Conservation (phyloP, 2,329 filamentous ascomycete species). For the Pestalotiopsis fici region DNA sequence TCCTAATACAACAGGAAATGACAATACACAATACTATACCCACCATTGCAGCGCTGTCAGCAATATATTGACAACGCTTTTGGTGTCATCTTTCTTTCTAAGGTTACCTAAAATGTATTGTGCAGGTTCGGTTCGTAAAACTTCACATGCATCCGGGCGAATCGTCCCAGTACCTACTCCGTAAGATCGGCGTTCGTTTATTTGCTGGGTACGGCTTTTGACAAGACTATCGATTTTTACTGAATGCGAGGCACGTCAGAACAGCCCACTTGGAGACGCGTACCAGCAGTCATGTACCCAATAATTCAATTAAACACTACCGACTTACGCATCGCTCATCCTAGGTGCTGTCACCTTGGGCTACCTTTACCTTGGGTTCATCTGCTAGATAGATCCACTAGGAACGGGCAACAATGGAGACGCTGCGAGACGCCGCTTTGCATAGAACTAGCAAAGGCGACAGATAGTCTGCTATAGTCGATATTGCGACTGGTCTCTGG, state of each 20-base stretch:
- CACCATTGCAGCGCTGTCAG: no score
- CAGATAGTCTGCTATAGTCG: constrained; percentile 4
- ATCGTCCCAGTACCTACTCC: not conserved
- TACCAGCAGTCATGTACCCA: not conserved
- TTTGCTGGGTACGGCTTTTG: not conserved
- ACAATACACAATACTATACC: no score
- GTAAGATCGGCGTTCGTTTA: not conserved
- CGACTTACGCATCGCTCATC: not conserved
- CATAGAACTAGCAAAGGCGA: not conserved
- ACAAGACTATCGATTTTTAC: not conserved
- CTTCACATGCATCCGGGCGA: not conserved
- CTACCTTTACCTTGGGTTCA: not conserved
- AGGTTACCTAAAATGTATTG: no score
- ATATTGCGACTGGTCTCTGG: not conserved
- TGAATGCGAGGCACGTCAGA: not conserved
- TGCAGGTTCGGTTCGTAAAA: not conserved
- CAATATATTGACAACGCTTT: not conserved
- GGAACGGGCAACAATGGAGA: constrained; percentile 1
- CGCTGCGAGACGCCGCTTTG: not conserved
- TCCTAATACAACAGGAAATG: no score
- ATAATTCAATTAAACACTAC: not conserved
- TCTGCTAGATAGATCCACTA: not conserved
- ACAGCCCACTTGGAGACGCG: constrained; percentile 2
- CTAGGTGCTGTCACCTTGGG: not conserved
- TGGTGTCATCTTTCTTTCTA: not conserved